Conservation (phyloP, 2,329 filamentous ascomycete species). For the Phaeosphaeria sp. region DNA sequence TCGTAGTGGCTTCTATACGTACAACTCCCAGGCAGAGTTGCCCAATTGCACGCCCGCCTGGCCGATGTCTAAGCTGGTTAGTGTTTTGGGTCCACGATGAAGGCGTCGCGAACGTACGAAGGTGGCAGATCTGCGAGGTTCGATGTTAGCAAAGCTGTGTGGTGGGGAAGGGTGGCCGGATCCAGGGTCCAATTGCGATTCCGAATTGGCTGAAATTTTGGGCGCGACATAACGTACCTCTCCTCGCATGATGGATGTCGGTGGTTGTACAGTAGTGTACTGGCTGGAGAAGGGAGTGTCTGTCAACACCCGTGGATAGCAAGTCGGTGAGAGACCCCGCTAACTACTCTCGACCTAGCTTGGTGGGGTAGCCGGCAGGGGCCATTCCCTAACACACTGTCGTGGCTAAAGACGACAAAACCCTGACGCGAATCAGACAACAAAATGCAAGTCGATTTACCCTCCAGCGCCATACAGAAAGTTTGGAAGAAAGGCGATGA, state of each 20-base stretch:
- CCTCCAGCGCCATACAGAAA: no score
- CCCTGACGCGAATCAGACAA: background rate
- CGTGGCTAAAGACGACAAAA: background rate
- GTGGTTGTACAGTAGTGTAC: slow-evolving; percentile 44
- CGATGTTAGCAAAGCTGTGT: slow-evolving; percentile 18
- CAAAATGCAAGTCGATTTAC: no score
- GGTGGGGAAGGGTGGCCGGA: background rate
- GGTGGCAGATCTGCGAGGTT: slow-evolving; percentile 64
- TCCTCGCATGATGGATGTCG: slow-evolving; percentile 48
- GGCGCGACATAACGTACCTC: slow-evolving; percentile 41
- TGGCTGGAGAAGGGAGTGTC: slow-evolving; percentile 35
- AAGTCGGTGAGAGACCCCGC: slow-evolving; percentile 3
- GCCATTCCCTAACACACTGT: slow-evolving; percentile 5
- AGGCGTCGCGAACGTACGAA: slow-evolving; percentile 45
- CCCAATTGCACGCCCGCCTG: slow-evolving; percentile 69
- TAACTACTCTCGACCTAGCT: slow-evolving; percentile 23
- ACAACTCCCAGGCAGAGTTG: slow-evolving; percentile 80
- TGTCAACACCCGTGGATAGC: slow-evolving; percentile 22
- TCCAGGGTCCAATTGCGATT: slow-evolving; percentile 8
- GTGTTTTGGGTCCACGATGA: background rate
- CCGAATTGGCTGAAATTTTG: slow-evolving; percentile 1
- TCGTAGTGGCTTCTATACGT: slow-evolving; percentile 47
- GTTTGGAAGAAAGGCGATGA: no score
- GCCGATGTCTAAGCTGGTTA: background rate
- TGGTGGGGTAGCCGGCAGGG: slow-evolving; percentile 27